Base-by-base conservation (phyloP, 1,284 basidiomycete species). In the Rhodotorula sp. region DNA sequence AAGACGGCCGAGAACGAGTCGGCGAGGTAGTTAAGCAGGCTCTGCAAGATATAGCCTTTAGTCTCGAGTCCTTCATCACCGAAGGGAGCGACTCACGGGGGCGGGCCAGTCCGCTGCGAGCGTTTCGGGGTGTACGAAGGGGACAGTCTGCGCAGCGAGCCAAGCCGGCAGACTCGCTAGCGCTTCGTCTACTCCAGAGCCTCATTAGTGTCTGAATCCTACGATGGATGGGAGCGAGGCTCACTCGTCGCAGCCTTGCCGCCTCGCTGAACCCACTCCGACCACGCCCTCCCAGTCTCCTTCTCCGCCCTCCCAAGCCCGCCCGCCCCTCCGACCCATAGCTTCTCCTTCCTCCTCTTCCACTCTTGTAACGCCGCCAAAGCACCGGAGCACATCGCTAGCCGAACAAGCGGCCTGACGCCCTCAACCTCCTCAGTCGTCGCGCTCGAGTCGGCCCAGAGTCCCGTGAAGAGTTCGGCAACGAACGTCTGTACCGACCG, bases 101-200 rank as follows among this genome's bases (percentile, higher is more conserved):
- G 64, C 22, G 6, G 55, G 60, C 34, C 62, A 62, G 2, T 57
- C 24, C 6, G 56, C 34, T 3, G 62, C 55, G 2, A 77, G 61
- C 4, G 30, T 20, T 19, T 64, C 68, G 15, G 58, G 52, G 7
- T 60, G 34, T 11, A 77, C 59, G n/a, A 54, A 64, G 6, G 75
- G 68, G 4, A 76, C n/a, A 1, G 68, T 69, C 59, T 76, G 75
- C 1, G 75, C 67, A 1, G 72, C 75, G 7, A 73, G 57, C 74
- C 73, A 77, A 4, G 73, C 69, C 3, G 64, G 36, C 20, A 56
- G 4, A 2, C 8, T 8, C 15, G 30, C 55, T 13, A 39, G 36
- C n/a, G n/a, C 53, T 7, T 20, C 17, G 30, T 24, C 53, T 54
- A 15, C 39, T 44, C 13, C n/a, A 44, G 39, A 15, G 53, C 11